These are phyloP conservation scores for Zea mays DNA, from an alignment of 176 grass and related monocot genomes.

Conservation along the genomic window Zm-B73-REFERENCE-NAM-5.0 NC_050099.1:39313001-39313500, in stretches of 20 bases:
- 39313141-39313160: not conserved
- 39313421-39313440: not conserved
- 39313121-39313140: not conserved
- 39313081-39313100: constrained; percentile 5
- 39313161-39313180: not conserved
- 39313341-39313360: constrained; percentile 24
- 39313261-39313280: constrained; percentile 25
- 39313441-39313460: constrained; percentile 44
- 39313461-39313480: constrained; percentile 26
- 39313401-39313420: not conserved
- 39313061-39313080: not conserved
- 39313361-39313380: constrained; percentile 25
- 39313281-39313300: constrained; percentile 22
- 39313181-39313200: not conserved
- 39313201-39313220: not conserved
- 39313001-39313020: constrained; percentile 32
- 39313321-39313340: constrained; percentile 23
- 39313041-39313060: constrained; percentile 21
- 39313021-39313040: constrained; percentile 30
- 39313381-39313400: constrained; percentile 5
- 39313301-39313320: constrained; percentile 33
- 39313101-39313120: not conserved
- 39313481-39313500: not conserved
- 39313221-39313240: not conserved
- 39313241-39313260: constrained; percentile 43